These are phyloP conservation scores for Calonectria ilicicola DNA, from an alignment of 2,329 filamentous ascomycete species.

Conservation along the genomic window DNA sequence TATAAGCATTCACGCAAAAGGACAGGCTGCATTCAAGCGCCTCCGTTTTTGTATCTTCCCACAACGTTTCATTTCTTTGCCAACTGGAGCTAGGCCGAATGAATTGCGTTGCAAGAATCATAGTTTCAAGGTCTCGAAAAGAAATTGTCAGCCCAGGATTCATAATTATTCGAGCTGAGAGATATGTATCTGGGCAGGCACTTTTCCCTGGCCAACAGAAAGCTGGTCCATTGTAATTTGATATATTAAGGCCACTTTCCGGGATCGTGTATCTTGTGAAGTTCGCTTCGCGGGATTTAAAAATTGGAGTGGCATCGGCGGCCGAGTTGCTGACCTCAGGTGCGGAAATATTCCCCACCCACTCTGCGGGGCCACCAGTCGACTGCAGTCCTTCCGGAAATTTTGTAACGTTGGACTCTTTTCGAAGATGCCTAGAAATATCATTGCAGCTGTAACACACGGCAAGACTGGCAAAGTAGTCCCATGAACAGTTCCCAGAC, in stretches of 20 bases:
- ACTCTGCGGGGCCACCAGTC: background rate
- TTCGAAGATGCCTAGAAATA: background rate
- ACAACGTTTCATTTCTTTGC: background rate
- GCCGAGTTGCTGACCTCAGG: background rate
- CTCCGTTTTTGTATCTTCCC: conserved; percentile 3
- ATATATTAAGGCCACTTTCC: background rate
- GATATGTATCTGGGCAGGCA: conserved; percentile 22
- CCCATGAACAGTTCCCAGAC: conserved; percentile 24
- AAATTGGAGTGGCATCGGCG: background rate
- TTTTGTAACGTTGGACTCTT: background rate
- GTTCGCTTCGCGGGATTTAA: background rate
- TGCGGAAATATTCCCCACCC: background rate
- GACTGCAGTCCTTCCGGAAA: background rate
- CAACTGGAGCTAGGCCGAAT: conserved; percentile 2
- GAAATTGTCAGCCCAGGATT: conserved; percentile 13
- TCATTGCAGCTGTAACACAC: background rate
- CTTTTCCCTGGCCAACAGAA: background rate
- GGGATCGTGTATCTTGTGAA: background rate
- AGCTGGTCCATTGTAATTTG: background rate
- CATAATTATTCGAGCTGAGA: background rate
- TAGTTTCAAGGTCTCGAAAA: background rate
- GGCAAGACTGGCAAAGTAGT: conserved; percentile 8
- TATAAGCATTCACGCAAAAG: conserved; percentile 26
- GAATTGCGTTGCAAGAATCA: conserved; percentile 18
- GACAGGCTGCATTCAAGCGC: conserved; percentile 22